A percentile compares a stretch with the other conserved stretches of the same genome.
Conservation (phyloP, 202 grass and related monocot genomes). For the Elaeis oleifera region DNA sequence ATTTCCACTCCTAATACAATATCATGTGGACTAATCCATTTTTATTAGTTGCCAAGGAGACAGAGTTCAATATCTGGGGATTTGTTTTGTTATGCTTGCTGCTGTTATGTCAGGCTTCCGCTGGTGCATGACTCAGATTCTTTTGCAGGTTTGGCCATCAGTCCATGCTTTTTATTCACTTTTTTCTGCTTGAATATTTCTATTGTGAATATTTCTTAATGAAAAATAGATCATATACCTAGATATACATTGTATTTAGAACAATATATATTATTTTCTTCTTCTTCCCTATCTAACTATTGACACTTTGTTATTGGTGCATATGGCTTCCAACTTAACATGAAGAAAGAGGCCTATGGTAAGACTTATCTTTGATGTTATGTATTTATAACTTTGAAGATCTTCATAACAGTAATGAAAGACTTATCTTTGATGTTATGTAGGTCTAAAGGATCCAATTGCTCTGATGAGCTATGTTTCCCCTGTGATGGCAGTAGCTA, state of each 20-base stretch:
- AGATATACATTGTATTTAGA: not conserved
- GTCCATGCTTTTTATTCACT: constrained; percentile 2
- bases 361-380: constrained; percentile 22
- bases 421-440: constrained; percentile 11
- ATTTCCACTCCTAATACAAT: not conserved
- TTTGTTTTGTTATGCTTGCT: constrained; percentile 94
- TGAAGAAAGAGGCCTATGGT: constrained; percentile 96
- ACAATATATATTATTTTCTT: not conserved
- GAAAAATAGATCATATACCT: too few species aligned
- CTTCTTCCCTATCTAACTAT: constrained; percentile 28
- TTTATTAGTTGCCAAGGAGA: constrained; percentile 75
- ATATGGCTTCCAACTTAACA: constrained; percentile 33
- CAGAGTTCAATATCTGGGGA: constrained; percentile 89
- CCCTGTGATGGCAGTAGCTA: constrained; percentile 89
- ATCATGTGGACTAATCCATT: constrained; percentile 21
- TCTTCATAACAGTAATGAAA: too few species aligned
- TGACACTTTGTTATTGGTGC: constrained; percentile 3
- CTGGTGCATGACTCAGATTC: constrained; percentile 98
- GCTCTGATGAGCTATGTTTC: constrained; percentile 89
- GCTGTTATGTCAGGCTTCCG: constrained; percentile 96
- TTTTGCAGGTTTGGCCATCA: constrained; percentile 66
- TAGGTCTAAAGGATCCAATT: constrained; percentile 86
- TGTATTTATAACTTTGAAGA: constrained; percentile 12
- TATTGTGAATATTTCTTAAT: not conserved
- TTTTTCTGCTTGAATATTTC: constrained; percentile 12